Conservation (phyloP, 306 rosid species). For the Nissolia schottii region DNA sequence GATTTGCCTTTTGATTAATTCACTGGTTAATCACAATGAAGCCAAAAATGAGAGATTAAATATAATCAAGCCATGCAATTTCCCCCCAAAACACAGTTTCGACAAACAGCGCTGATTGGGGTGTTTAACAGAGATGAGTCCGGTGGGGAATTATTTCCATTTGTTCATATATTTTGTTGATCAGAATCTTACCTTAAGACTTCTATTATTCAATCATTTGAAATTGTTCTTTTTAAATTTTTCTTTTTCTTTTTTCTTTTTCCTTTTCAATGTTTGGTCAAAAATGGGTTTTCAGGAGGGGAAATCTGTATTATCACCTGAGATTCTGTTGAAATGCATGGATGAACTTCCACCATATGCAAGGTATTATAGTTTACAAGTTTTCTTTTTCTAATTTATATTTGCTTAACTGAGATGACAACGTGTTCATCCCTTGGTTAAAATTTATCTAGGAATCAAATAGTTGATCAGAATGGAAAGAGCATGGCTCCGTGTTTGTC, state of each 20-base stretch:
- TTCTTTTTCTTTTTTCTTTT: not conserved
- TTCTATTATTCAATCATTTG: not conserved
- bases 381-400: conserved; percentile 5
- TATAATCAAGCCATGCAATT: not conserved
- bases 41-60: not conserved
- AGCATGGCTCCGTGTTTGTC: conserved; percentile 49
- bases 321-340: conserved; percentile 38
- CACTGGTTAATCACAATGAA: not conserved
- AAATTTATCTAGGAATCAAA: conserved; percentile 52
- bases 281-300: conserved; percentile 49
- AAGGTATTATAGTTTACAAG: conserved; percentile 36
- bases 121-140: not conserved
- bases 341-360: conserved; percentile 41
- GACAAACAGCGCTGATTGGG: not conserved
- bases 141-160: not conserved
- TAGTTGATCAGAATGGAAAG: conserved; percentile 40
- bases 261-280: conserved; percentile 18
- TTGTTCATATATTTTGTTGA: not conserved
- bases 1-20: not conserved
- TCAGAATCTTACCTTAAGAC: conserved; percentile 6
- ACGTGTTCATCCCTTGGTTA: conserved; percentile 1
- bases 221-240: not conserved
- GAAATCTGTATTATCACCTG: conserved; percentile 29
- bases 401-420: conserved; percentile 16
- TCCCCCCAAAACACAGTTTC: not conserved